Evolutionary conservation across 2,329 filamentous ascomycete genomes (phyloP).

Genomic region (Pseudopyrenochaeta lycopersici): DNA sequence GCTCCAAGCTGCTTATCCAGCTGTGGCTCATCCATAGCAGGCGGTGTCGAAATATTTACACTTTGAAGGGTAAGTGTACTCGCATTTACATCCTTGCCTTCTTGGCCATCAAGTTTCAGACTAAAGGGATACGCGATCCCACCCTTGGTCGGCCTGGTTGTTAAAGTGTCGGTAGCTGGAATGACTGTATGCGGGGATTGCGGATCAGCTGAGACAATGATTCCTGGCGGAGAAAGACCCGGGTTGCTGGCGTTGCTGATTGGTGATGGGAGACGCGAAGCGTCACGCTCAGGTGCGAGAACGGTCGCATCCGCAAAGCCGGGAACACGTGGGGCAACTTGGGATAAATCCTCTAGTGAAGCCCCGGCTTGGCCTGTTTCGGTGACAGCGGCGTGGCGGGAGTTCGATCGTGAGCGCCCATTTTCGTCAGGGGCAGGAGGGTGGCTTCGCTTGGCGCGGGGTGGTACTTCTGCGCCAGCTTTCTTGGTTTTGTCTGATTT

Average conservation of each 20-base stretch:
- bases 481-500: slow-evolving; percentile 6
- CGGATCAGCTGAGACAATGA: slow-evolving; percentile 35
- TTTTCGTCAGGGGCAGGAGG: slow-evolving; percentile 1
- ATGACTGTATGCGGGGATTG: slow-evolving; percentile 49
- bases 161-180: slow-evolving; percentile 59
- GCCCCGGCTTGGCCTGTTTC: slow-evolving; percentile 42
- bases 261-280: slow-evolving; percentile 30
- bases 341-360: slow-evolving; percentile 30
- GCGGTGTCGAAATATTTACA: slow-evolving; percentile 33
- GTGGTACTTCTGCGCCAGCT: slow-evolving; percentile 48
- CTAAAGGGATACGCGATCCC: slow-evolving; percentile 79
- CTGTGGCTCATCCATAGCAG: slow-evolving; percentile 26
- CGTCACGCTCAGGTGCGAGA: slow-evolving; percentile 38
- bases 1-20: slow-evolving; percentile 16
- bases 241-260: slow-evolving; percentile 10
- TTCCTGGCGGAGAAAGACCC: slow-evolving; percentile 10
- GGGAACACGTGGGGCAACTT: slow-evolving; percentile 27
- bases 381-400: slow-evolving; percentile 41
- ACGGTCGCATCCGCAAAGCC: slow-evolving; percentile 38
- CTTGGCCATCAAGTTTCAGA: slow-evolving; percentile 60
- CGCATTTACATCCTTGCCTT: slow-evolving; percentile 63
- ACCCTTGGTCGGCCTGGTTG: slow-evolving; percentile 72
- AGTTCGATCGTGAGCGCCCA: slow-evolving; percentile 37
- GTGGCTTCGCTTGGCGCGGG: slow-evolving; percentile 14
- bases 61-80: slow-evolving; percentile 73